Percentiles rank a stretch among this genome's conserved stretches.
These are phyloP conservation scores for Bimuria novae-zelandiae DNA, from an alignment of 2,329 filamentous ascomycete species.

Conservation along the genomic window DNA sequence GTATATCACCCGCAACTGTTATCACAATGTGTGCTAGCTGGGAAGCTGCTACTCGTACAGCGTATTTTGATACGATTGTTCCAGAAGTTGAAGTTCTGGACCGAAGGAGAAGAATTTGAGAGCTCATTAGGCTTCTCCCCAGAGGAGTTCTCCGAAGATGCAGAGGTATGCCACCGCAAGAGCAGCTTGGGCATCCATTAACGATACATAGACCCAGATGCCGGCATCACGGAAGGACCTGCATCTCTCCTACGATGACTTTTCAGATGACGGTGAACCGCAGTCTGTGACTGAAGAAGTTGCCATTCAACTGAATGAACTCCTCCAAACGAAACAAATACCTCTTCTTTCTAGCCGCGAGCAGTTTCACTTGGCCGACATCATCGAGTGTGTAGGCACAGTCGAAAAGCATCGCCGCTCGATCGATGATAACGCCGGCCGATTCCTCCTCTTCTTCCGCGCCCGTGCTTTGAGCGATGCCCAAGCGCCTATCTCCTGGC, in stretches of 20 bases:
- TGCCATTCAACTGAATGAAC: conserved; percentile 73
- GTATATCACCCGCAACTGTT: conserved; percentile 92
- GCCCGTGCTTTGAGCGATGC: conserved; percentile 73
- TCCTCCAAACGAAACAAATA: conserved; percentile 73
- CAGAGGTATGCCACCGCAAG: conserved; percentile 48
- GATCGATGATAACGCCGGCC: conserved; percentile 86
- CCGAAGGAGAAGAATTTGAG: conserved; percentile 79
- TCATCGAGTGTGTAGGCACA: conserved; percentile 80
- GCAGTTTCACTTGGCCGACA: conserved; percentile 83
- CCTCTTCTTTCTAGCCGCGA: conserved; percentile 82
- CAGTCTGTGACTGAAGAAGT: conserved; percentile 72
- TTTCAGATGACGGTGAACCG: conserved; percentile 61
- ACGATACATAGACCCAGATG: conserved; percentile 40
- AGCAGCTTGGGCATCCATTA: conserved; percentile 1
- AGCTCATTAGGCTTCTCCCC: conserved; percentile 68
- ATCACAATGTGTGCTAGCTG: conserved; percentile 81
- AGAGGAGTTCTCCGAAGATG: conserved; percentile 54
- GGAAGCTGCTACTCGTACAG: conserved; percentile 74
- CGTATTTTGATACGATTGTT: conserved; percentile 73
- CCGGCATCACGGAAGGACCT: conserved; percentile 54
- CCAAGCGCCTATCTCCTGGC: conserved; percentile 67
- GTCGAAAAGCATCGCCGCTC: conserved; percentile 87
- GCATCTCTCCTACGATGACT: conserved; percentile 57
- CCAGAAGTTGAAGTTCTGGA: conserved; percentile 78
- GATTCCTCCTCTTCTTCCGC: conserved; percentile 86